phyloP scores from a whole-genome alignment of 1,139 yeast genomes.

The Trichomonascaceae sp. region DNA sequence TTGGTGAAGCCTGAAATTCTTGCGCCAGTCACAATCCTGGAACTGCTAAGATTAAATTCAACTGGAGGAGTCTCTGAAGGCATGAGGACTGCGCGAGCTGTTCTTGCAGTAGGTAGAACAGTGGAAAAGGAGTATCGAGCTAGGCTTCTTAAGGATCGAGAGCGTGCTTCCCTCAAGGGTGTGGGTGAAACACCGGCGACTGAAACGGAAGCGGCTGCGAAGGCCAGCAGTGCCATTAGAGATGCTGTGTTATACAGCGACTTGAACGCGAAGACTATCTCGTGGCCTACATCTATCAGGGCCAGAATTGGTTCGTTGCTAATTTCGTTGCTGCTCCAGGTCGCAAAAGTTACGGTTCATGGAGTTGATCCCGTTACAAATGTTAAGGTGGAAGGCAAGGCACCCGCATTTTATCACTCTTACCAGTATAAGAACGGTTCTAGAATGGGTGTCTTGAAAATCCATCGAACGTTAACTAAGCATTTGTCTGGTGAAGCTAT shows the following conservation, averaged over 20 bases:
- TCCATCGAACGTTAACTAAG: slow-evolving; percentile 56
- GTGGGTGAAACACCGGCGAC: slow-evolving; percentile 7
- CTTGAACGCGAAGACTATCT: slow-evolving; percentile 34
- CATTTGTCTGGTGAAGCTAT: slow-evolving; percentile 63
- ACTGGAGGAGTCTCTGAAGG: slow-evolving; percentile 80
- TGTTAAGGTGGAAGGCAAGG: slow-evolving; percentile 55
- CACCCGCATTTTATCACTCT: slow-evolving; percentile 88
- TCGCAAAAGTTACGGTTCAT: slow-evolving; percentile 71
- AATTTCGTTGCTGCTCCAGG: slow-evolving; percentile 67
- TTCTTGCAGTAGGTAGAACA: slow-evolving; percentile 75
- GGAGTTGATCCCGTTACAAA: slow-evolving; percentile 80
- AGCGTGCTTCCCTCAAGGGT: slow-evolving; percentile 42
- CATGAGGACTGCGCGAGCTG: slow-evolving; percentile 78
- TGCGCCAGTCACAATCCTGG: slow-evolving; percentile 79
- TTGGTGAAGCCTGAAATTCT: slow-evolving; percentile 72
- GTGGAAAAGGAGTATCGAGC: slow-evolving; percentile 79
- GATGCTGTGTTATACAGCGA: slow-evolving; percentile 20
- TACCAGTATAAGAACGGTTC: slow-evolving; percentile 77
- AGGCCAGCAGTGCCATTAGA: slow-evolving; percentile 14
- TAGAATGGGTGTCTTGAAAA: slow-evolving; percentile 71
- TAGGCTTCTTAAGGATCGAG: slow-evolving; percentile 41
- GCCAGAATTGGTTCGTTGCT: slow-evolving; percentile 82
- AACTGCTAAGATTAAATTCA: slow-evolving; percentile 64
- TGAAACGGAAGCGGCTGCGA: slow-evolving; percentile 2
- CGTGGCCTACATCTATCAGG: slow-evolving; percentile 62